Evolutionary conservation across 1,284 basidiomycete genomes (phyloP), one percentile per base, ranked within the genome.

Genomic region (Ceratobasidium sp.): DNA sequence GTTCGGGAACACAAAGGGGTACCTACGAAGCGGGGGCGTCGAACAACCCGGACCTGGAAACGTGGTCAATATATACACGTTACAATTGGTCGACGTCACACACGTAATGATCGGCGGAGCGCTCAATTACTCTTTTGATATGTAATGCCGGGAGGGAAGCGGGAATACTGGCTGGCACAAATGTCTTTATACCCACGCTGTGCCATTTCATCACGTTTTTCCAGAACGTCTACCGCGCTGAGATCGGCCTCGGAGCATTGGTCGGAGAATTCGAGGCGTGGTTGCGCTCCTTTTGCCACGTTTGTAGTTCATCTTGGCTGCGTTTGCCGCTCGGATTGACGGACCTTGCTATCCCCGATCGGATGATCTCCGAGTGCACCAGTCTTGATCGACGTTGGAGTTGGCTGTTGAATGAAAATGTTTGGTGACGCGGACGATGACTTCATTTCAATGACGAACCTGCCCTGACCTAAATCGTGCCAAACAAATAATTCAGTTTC

Each of bases 121-220:
- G 13, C 29, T 17, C 6, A 40, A 40, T 40, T 40, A 17, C 38
- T 17, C 10, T 17, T 40, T 40, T 40, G 38, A 40, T 40, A 40
- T 40, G 10, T 17, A 31, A 47, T 32, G 27, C 32, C 50, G 31
- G 47, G 32, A 31, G 60, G 45, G 17, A 31, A 50, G 22, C 45
- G 20, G 47, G 25, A 47, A 40, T 47, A 38, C 43, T 50, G 60
- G 32, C 25, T 32, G 31, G 47, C n/a, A 50, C 31, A 52, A 34
- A 40, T 34, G 60, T 35, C 25, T 40, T 29, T 40, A 10, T 62
- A 31, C 42, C 27, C 57, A 49, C 57, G 20, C 42, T 52, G 43
- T 31, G 31, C 13, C 29, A 53, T 65, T 65, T 65, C 20, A 53
- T 65, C 32, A 32, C 35, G 35, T 27, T 60, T 31, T 47, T 47